Conservation (phyloP, 441 rosid genomes). For the Gossypium schwendimanii region DNA sequence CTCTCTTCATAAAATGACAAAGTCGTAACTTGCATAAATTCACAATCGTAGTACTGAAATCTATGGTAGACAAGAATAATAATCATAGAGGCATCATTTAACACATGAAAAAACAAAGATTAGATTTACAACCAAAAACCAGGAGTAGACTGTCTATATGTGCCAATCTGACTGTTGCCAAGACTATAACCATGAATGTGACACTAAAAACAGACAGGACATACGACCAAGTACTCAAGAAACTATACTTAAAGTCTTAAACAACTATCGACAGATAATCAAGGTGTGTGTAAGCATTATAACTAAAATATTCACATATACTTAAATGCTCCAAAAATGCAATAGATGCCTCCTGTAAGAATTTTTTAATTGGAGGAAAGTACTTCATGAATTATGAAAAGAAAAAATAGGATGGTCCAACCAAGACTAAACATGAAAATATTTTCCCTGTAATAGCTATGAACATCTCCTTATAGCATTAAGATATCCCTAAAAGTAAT, state of each 20-base stretch:
- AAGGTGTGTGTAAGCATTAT: neutral
- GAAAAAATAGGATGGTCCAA: neutral
- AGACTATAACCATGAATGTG: neutral
- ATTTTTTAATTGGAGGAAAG: neutral
- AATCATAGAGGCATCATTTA: neutral
- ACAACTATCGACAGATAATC: neutral
- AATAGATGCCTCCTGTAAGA: neutral
- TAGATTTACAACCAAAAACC: neutral
- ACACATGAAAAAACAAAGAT: neutral
- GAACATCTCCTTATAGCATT: slow-evolving; percentile 3
- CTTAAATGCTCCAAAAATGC: neutral
- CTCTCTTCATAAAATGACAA: neutral
- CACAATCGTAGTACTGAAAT: neutral
- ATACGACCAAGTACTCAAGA: neutral
- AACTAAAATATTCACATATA: neutral
- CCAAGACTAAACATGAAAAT: neutral
- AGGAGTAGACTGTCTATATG: neutral
- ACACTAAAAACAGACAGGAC: neutral
- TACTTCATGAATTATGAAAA: neutral
- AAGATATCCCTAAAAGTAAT: neutral
- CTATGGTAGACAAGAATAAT: neutral
- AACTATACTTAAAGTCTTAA: neutral
- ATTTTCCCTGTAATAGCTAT: neutral
- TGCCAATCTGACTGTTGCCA: neutral
- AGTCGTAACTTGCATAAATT: neutral